Conservation (phyloP, 371 early-diverging fungal genomes). For the Rhizomucor miehei region DNA sequence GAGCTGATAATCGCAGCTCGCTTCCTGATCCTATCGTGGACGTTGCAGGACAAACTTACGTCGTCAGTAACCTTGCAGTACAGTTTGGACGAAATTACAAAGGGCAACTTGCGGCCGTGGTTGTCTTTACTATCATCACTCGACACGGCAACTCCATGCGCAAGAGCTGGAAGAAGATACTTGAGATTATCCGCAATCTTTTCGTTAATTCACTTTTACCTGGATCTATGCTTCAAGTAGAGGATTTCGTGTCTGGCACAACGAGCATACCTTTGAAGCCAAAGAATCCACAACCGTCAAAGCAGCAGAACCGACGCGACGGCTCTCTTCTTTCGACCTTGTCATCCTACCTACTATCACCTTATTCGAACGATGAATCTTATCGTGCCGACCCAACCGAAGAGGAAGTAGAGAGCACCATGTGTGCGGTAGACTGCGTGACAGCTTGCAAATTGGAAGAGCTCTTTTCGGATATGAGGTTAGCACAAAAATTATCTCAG, state of each 20-base stretch:
- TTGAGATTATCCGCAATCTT: constrained; percentile 74
- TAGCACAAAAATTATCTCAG: background rate
- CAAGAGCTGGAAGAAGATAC: constrained; percentile 74
- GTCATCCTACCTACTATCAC: constrained; percentile 72
- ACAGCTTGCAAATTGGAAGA: constrained; percentile 72
- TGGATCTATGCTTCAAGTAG: constrained; percentile 63
- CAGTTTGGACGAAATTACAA: constrained; percentile 88
- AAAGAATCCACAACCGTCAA: constrained; percentile 45
- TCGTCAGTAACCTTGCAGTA: constrained; percentile 69
- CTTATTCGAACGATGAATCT: constrained; percentile 59
- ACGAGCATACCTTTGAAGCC: constrained; percentile 70
- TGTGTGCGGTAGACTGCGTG: constrained; percentile 71
- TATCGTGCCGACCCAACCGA: constrained; percentile 66
- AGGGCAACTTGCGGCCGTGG: constrained; percentile 85
- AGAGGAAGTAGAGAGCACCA: constrained; percentile 71
- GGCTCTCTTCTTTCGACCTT: constrained; percentile 77
- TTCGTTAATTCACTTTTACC: constrained; percentile 73
- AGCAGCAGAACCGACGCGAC: constrained; percentile 55
- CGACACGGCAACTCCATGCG: constrained; percentile 72
- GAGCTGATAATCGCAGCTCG: constrained; percentile 37
- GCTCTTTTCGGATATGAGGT: constrained; percentile 70
- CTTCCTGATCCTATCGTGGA: constrained; percentile 60
- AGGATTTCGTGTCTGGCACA: constrained; percentile 72
- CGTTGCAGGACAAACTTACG: constrained; percentile 61
- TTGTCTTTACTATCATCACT: constrained; percentile 75